A percentile compares a stretch with the other conserved stretches of the same genome.
phyloP scores from a whole-genome alignment of 495 filamentous ascomycete species.

The Chaetomium tenue region DNA sequence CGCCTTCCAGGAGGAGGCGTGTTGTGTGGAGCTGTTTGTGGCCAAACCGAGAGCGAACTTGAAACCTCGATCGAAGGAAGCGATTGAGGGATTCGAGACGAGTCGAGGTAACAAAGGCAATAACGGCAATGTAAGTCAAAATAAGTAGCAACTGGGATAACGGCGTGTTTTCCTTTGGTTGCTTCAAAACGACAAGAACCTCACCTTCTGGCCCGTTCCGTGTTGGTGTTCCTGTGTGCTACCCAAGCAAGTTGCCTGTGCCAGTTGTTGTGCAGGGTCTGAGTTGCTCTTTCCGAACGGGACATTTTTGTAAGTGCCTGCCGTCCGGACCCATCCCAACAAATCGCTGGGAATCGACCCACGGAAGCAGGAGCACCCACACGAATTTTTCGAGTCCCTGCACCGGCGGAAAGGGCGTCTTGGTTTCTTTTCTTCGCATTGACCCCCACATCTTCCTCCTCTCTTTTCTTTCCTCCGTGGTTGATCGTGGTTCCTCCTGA shows the following conservation, averaged over 20 bases:
- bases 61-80: background rate
- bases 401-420: constrained; percentile 11
- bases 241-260: no score
- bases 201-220: background rate
- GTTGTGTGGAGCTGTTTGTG: constrained; percentile 1
- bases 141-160: no score
- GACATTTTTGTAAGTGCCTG: background rate
- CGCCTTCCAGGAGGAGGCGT: background rate
- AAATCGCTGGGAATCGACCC: constrained; percentile 32
- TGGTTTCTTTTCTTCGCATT: background rate
- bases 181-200: background rate
- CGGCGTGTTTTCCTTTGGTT: background rate
- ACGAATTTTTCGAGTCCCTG: constrained; percentile 26
- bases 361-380: constrained; percentile 25
- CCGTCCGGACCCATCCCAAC: constrained; percentile 23
- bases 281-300: background rate
- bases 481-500: constrained; percentile 19
- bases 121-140: background rate
- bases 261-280: background rate
- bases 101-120: background rate
- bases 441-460: constrained; percentile 7
- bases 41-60: constrained; percentile 5
- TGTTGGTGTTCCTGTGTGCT: background rate
- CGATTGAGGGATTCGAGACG: background rate
- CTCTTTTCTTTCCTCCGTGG: constrained; percentile 11